Evolutionary conservation across 306 rosid species (phyloP).

Genomic region (Medicago arabica): DNA sequence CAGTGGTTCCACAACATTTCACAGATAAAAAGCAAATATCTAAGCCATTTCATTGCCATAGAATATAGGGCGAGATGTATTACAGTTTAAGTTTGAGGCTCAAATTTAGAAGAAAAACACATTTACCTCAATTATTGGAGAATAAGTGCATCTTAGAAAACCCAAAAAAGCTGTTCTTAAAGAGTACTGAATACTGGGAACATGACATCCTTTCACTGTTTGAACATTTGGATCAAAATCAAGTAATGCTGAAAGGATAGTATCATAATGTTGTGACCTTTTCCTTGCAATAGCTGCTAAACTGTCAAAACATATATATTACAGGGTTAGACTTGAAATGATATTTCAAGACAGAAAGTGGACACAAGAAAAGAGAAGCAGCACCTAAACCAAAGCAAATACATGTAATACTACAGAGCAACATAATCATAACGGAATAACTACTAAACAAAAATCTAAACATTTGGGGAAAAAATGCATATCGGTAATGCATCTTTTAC

Average conservation of each 20-base stretch:
- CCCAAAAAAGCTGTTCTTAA: conserved; percentile 91
- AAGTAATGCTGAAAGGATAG: conserved; percentile 70
- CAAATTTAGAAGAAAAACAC: conserved; percentile 26
- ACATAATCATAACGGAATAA: conserved; percentile 25
- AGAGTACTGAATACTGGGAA: conserved; percentile 81
- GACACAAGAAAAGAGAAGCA: background rate
- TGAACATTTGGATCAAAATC: conserved; percentile 81
- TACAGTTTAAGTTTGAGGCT: conserved; percentile 18
- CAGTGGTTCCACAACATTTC: conserved; percentile 21
- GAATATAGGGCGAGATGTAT: background rate
- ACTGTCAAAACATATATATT: conserved; percentile 60
- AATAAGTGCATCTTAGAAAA: conserved; percentile 84
- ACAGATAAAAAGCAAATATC: conserved; percentile 18
- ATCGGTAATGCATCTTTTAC: background rate
- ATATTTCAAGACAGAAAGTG: conserved; percentile 12
- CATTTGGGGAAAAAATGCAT: conserved; percentile 6
- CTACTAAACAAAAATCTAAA: conserved; percentile 1
- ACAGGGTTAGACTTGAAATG: conserved; percentile 42
- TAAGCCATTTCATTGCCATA: background rate
- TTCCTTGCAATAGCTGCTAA: conserved; percentile 87
- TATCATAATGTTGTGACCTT: conserved; percentile 75
- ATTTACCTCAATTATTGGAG: conserved; percentile 80
- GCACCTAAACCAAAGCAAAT: conserved; percentile 35
- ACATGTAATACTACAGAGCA: conserved; percentile 34
- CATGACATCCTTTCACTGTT: conserved; percentile 71